Percentiles rank a stretch among this genome's conserved stretches.
These are phyloP conservation scores for Trichosporon asahii DNA, from an alignment of 1,284 basidiomycete genomes.

Conservation along the genomic window DNA sequence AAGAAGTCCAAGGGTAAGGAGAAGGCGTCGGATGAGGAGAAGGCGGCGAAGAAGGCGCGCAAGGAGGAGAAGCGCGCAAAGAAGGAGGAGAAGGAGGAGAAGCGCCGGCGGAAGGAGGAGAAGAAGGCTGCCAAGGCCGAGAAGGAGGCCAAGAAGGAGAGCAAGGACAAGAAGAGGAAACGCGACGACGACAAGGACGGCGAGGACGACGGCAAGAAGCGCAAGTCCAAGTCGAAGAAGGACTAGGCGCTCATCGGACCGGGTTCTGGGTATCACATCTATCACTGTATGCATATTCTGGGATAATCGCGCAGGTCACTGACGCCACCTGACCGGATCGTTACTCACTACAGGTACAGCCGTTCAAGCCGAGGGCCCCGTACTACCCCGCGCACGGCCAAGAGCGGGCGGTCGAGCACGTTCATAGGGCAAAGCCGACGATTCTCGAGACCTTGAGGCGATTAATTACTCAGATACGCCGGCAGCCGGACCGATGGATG, in stretches of 20 bases:
- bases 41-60: slow-evolving; percentile 21
- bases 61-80: slow-evolving; percentile 21
- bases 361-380: not conserved
- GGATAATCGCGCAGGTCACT: not conserved
- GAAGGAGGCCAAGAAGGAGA: slow-evolving; percentile 6
- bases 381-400: not conserved
- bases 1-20: slow-evolving; percentile 12
- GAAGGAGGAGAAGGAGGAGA: slow-evolving; percentile 12
- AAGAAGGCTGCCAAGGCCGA: slow-evolving; percentile 12
- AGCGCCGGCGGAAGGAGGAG: slow-evolving; percentile 18
- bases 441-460: not conserved
- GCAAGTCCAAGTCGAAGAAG: not conserved
- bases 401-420: not conserved
- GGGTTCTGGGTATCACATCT: not conserved
- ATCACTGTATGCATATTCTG: slow-evolving; percentile 9
- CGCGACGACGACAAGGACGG: not conserved
- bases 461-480: not conserved
- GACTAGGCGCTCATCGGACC: not conserved
- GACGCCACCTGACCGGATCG: not conserved
- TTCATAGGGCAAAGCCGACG: not conserved
- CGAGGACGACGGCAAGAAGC: not conserved
- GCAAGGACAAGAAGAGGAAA: slow-evolving; percentile 10
- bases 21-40: not conserved
- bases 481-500: not conserved
- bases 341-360: not conserved